A percentile compares a stretch with the other conserved stretches of the same genome.
Evolutionary conservation across 2,329 filamentous ascomycete genomes (phyloP).

Genomic region (Penicillium sclerotigenum): DNA sequence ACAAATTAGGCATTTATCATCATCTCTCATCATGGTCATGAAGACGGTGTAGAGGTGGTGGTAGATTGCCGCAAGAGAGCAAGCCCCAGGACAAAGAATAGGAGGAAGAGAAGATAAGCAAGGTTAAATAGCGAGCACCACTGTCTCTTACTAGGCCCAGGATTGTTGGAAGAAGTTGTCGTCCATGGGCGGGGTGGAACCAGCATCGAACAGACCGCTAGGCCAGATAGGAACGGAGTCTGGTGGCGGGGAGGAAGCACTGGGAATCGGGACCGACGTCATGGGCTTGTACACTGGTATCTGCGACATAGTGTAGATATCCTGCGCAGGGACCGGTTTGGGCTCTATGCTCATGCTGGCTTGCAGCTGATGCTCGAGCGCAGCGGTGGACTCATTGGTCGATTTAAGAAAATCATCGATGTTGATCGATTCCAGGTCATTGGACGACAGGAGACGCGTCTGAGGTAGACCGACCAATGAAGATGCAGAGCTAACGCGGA

Average conservation of each 20-base stretch:
- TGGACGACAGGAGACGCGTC: constrained; percentile 40
- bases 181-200: constrained; percentile 28
- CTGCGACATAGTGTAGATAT: constrained; percentile 30
- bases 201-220: constrained; percentile 32
- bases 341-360: constrained; percentile 37
- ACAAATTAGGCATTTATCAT: constrained; percentile 41
- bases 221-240: constrained; percentile 36
- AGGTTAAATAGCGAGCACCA: constrained; percentile 5
- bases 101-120: constrained; percentile 8
- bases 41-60: constrained; percentile 43
- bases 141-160: constrained; percentile 27
- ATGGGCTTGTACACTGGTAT: constrained; percentile 23
- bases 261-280: constrained; percentile 16
- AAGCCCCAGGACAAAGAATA: constrained; percentile 16
- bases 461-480: constrained; percentile 44
- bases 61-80: constrained; percentile 33
- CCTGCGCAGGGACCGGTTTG: constrained; percentile 32
- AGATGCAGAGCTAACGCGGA: constrained; percentile 43
- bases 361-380: constrained; percentile 41
- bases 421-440: constrained; percentile 41
- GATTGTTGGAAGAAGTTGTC: constrained; percentile 33
- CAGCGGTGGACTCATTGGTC: constrained; percentile 40
- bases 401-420: constrained; percentile 46
- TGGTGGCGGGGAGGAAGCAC: constrained; percentile 21
- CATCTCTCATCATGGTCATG: constrained; percentile 46